These are phyloP conservation scores for Umbelopsis vinacea DNA, from an alignment of 192 early-diverging fungal genomes.

Conservation along the genomic window DNA sequence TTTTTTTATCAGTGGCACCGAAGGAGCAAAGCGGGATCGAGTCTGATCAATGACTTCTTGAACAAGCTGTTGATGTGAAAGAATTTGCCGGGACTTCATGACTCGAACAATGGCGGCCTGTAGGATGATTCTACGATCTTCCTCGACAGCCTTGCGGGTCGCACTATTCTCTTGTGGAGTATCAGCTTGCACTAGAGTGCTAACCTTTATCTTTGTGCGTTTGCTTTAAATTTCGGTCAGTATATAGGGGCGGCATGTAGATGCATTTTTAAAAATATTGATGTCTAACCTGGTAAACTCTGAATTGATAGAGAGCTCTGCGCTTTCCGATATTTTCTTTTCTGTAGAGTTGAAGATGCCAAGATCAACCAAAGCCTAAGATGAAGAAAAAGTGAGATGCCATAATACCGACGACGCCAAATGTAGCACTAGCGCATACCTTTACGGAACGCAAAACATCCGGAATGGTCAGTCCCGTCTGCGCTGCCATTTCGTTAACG, in stretches of 20 bases:
- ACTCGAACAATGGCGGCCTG: constrained; percentile 89
- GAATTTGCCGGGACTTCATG: constrained; percentile 76
- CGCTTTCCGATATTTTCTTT: constrained; percentile 21
- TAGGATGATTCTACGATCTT: constrained; percentile 76
- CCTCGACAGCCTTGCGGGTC: constrained; percentile 69
- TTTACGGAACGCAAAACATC: constrained; percentile 69
- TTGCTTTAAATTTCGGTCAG: constrained; percentile 59
- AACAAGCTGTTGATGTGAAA: constrained; percentile 72
- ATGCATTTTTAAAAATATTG: neutral
- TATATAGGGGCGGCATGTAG: constrained; percentile 24
- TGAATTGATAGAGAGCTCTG: constrained; percentile 47
- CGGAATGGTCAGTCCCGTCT: constrained; percentile 52
- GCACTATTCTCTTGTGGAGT: constrained; percentile 63
- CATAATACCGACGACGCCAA: neutral
- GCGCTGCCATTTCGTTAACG: constrained; percentile 57
- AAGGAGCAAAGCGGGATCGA: constrained; percentile 70
- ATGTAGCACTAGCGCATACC: constrained; percentile 28
- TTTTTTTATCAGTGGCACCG: constrained; percentile 78
- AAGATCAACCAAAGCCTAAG: constrained; percentile 59
- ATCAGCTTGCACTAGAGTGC: constrained; percentile 60
- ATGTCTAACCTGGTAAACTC: constrained; percentile 54
- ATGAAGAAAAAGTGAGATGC: neutral
- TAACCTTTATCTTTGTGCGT: constrained; percentile 81
- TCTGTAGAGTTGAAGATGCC: constrained; percentile 43
- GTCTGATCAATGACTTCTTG: constrained; percentile 77